These are phyloP conservation scores for Mortierella sp. DNA, from an alignment of 371 early-diverging fungal species.

Conservation along the genomic window DNA sequence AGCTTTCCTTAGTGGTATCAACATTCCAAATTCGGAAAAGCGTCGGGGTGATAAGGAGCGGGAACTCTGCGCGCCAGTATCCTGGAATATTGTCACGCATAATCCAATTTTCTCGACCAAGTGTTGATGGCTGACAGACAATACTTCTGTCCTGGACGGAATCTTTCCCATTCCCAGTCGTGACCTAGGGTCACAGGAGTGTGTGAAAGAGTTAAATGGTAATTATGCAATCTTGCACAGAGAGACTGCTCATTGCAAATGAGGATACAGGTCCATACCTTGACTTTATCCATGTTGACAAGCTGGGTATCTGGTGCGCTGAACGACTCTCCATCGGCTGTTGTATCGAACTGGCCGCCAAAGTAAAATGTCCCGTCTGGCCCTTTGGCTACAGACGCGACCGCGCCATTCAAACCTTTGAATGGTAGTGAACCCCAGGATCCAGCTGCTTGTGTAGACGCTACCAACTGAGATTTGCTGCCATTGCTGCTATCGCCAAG, in stretches of 20 bases:
- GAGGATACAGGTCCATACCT: not conserved
- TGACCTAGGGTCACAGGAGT: conserved; percentile 20
- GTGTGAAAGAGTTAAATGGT: not conserved
- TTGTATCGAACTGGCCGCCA: conserved; percentile 66
- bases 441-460: conserved; percentile 29
- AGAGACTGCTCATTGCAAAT: not conserved
- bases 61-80: conserved; percentile 73
- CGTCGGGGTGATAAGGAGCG: conserved; percentile 71
- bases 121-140: conserved; percentile 33
- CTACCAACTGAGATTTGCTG: not conserved
- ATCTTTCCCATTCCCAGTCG: conserved; percentile 33
- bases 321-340: conserved; percentile 50
- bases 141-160: conserved; percentile 31
- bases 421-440: conserved; percentile 67
- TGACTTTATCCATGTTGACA: conserved; percentile 33
- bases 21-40: conserved; percentile 79
- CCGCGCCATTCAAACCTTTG: conserved; percentile 73
- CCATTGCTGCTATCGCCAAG: not conserved
- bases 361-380: conserved; percentile 59
- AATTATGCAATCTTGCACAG: not conserved
- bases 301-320: conserved; percentile 52
- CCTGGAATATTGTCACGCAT: conserved; percentile 74
- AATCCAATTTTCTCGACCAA: conserved; percentile 69
- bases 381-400: conserved; percentile 58
- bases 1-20: conserved; percentile 16